These are phyloP conservation scores for Panicum hallii DNA, from an alignment of 202 grass and related monocot genomes.

Conservation along the genomic window DNA sequence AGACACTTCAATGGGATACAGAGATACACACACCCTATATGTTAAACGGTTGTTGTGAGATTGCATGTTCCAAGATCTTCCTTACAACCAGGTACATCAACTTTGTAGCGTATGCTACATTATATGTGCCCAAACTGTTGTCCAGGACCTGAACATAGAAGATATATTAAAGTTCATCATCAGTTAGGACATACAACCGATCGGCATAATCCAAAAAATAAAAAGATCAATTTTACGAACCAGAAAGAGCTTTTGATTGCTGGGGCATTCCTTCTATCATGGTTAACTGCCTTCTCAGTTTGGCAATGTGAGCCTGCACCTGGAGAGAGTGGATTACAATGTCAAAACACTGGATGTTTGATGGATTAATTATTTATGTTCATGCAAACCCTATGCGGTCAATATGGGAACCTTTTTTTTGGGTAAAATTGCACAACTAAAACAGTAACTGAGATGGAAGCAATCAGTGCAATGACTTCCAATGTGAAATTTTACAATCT, in stretches of 20 bases:
- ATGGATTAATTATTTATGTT: constrained; percentile 14
- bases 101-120: neutral
- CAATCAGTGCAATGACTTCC: neutral
- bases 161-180: constrained; percentile 23
- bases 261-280: constrained; percentile 84
- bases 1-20: constrained; percentile 34
- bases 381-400: neutral
- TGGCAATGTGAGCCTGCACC: constrained; percentile 92
- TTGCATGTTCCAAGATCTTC: constrained; percentile 40
- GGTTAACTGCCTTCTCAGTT: constrained; percentile 90
- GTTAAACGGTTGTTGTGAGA: constrained; percentile 32
- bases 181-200: constrained; percentile 20
- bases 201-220: constrained; percentile 8
- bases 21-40: constrained; percentile 17
- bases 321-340: constrained; percentile 38
- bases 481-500: neutral
- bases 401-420: neutral
- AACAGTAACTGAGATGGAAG: constrained; percentile 15
- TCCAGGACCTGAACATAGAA: constrained; percentile 44
- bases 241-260: constrained; percentile 65
- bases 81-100: constrained; percentile 26
- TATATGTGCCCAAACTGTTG: constrained; percentile 56
- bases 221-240: constrained; percentile 49
- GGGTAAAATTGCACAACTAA: constrained; percentile 8
- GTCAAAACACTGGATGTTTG: neutral